phyloP scores from a whole-genome alignment of 2,329 filamentous ascomycete genomes.

The Setomelanomma holmii region DNA sequence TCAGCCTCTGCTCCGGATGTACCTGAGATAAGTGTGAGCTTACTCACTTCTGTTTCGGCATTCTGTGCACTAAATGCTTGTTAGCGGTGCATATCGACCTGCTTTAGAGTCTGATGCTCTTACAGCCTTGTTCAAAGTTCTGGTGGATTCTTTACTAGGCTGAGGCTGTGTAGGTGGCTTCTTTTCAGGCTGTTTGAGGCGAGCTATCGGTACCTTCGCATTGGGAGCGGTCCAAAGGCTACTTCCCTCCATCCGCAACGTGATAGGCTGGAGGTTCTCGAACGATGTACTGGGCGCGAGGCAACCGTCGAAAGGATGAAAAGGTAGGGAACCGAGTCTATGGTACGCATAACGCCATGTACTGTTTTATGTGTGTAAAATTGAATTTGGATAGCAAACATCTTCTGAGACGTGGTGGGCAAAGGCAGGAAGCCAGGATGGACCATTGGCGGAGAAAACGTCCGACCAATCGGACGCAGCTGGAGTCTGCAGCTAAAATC shows the following conservation, averaged over 20 bases:
- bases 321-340: too few relatives aligned
- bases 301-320: too few relatives aligned
- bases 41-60: slow-evolving; percentile 28
- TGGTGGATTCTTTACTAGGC: slow-evolving; percentile 3
- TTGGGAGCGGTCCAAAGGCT: neutral
- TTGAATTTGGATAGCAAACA: too few relatives aligned
- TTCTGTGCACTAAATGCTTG: slow-evolving; percentile 15
- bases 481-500: too few relatives aligned
- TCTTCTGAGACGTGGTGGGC: too few relatives aligned
- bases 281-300: too few relatives aligned
- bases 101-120: slow-evolving; percentile 1
- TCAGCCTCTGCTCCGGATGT: slow-evolving; percentile 3
- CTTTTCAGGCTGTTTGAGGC: neutral
- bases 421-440: too few relatives aligned
- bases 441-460: too few relatives aligned
- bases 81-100: too few relatives aligned
- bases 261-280: neutral
- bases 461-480: too few relatives aligned
- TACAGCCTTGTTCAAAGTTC: slow-evolving; percentile 22
- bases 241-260: neutral
- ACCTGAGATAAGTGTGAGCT: neutral
- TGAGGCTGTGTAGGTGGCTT: neutral
- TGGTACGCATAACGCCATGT: too few relatives aligned
- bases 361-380: too few relatives aligned
- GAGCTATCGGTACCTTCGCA: slow-evolving; percentile 3